Conservation (phyloP, 495 filamentous ascomycete species). For the Penicillium waksmanii region DNA sequence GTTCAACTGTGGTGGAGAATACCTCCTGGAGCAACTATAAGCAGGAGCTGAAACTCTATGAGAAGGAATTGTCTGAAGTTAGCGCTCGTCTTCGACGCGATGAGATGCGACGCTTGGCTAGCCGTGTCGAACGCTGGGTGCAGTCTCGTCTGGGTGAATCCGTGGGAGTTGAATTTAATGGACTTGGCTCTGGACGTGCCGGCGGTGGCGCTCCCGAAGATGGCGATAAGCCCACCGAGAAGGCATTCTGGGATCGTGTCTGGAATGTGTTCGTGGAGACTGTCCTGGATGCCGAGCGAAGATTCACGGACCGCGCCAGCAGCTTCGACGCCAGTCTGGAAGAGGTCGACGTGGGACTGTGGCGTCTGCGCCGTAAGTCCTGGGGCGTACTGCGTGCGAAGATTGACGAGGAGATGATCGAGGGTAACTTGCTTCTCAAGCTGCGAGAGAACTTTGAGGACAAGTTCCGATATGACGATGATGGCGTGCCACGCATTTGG, state of each 20-base stretch:
- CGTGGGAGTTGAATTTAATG: conserved; percentile 92
- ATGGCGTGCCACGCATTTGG: conserved; percentile 95
- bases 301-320: conserved; percentile 84
- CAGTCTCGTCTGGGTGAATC: conserved; percentile 82
- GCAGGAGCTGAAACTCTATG: conserved; percentile 61
- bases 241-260: conserved; percentile 92
- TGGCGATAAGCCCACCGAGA: conserved; percentile 75
- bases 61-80: conserved; percentile 86
- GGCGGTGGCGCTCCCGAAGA: conserved; percentile 78
- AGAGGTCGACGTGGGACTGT: conserved; percentile 91
- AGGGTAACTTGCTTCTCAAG: conserved; percentile 94
- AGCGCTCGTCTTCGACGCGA: conserved; percentile 82
- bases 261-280: conserved; percentile 85
- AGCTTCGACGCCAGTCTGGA: conserved; percentile 92
- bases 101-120: conserved; percentile 92
- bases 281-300: conserved; percentile 81
- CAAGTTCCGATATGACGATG: conserved; percentile 97
- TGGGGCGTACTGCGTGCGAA: conserved; percentile 89
- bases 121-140: conserved; percentile 90
- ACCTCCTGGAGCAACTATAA: conserved; percentile 79
- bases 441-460: conserved; percentile 98
- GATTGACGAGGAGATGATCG: conserved; percentile 97
- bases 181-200: conserved; percentile 81
- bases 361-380: conserved; percentile 87
- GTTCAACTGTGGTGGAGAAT: conserved; percentile 72